phyloP scores from a whole-genome alignment of 139 green algal species.

The Auxenochlorella protothecoides region DNA sequence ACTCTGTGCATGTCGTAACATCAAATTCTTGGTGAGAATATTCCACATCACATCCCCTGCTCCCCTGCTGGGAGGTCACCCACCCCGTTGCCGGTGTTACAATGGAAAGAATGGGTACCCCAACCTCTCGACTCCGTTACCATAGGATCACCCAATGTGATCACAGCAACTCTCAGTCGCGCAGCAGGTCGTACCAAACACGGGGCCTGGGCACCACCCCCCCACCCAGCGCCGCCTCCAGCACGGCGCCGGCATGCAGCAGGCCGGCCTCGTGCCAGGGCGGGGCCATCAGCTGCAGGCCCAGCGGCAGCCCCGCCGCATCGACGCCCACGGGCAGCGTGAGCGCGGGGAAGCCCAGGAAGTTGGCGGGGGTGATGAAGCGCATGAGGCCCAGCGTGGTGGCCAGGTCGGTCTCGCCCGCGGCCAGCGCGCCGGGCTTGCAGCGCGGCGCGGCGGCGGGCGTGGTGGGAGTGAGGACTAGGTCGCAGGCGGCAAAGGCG shows the following conservation, averaged over 20 bases:
- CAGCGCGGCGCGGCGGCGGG: constrained; percentile 41
- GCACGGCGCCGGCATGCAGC: constrained; percentile 28
- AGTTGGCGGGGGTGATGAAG: constrained; percentile 47
- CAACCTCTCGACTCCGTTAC: background rate
- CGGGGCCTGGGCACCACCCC: background rate
- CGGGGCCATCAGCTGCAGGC: constrained; percentile 66
- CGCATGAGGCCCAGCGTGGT: constrained; percentile 42
- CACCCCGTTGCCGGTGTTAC: no score
- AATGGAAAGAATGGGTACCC: no score
- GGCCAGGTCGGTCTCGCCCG: constrained; percentile 33
- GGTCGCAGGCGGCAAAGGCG: constrained; percentile 36
- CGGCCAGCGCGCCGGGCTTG: constrained; percentile 11
- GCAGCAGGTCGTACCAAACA: constrained; percentile 16
- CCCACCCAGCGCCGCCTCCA: constrained; percentile 26
- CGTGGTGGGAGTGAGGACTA: constrained; percentile 49
- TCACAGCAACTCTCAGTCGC: background rate
- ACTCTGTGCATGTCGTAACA: background rate
- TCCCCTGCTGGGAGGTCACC: no score
- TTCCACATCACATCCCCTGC: constrained; percentile 1
- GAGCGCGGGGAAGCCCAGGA: constrained; percentile 57
- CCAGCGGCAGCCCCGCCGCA: constrained; percentile 29
- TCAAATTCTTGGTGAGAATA: constrained; percentile 4
- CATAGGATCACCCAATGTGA: background rate
- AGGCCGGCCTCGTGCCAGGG: constrained; percentile 52
- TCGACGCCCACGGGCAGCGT: constrained; percentile 43